Evolutionary conservation across 2,329 filamentous ascomycete genomes (phyloP).

Genomic region (Fusarium brevicatenulatum): DNA sequence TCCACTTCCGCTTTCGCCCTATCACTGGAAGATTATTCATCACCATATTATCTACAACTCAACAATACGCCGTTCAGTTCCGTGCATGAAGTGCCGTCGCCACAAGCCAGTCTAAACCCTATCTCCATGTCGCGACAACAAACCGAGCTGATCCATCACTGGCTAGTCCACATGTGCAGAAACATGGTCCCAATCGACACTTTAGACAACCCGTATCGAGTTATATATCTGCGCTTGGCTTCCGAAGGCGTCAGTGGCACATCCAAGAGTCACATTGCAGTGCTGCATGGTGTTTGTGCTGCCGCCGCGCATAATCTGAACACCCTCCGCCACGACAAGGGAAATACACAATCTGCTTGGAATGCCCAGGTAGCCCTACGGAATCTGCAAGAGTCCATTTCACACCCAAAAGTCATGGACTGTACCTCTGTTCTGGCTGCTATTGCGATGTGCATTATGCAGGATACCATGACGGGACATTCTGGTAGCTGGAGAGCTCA

Average conservation of each 20-base stretch:
- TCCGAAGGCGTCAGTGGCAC: not conserved
- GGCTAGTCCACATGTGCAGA: not conserved
- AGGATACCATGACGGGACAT: not conserved
- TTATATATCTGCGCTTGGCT: not conserved
- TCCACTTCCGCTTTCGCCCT: rapidly evolving
- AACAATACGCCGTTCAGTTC: rapidly evolving
- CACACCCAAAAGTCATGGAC: not conserved
- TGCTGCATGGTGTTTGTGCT: not conserved
- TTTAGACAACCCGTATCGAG: not conserved
- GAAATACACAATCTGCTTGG: rapidly evolving
- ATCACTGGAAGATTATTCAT: rapidly evolving
- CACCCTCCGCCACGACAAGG: not conserved
- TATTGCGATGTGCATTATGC: not conserved
- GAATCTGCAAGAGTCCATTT: not conserved
- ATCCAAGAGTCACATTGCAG: not conserved
- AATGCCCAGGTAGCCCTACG: not conserved
- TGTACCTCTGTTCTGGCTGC: not conserved
- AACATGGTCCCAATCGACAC: not conserved
- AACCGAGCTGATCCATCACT: not conserved
- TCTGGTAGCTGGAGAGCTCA: not conserved
- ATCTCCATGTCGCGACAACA: not conserved
- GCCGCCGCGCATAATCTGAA: not conserved
- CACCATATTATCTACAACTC: rapidly evolving
- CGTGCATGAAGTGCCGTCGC: not conserved
- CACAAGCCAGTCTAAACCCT: not conserved